Evolutionary conservation across 352 stramenopile genomes (phyloP), one percentile per base, ranked within the genome.

Genomic region (Globisporangium megalacanthum): DNA sequence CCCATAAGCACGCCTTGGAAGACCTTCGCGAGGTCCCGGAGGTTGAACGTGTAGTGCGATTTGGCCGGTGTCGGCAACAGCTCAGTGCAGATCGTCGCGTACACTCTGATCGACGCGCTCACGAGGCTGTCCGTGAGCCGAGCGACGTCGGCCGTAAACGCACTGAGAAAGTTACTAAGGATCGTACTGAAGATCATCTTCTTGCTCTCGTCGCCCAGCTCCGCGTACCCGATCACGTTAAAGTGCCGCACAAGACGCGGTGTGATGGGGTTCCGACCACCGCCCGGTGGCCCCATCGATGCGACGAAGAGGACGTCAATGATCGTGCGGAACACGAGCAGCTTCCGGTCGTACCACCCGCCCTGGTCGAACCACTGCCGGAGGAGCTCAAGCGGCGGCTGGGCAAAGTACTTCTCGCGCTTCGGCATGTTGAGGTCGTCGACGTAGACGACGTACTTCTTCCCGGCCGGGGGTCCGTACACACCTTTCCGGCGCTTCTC

Each of bases 351-450:
- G 61, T 97, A 98, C 94, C 94, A 98, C 15, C 92, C 94, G 4
- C 82, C 81, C 66, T 98, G 92, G 54, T 97, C 88, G 48, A 98
- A 96, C 86, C 88, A 97, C 66, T 98, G 92, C 0, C 92, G 83
- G 44, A 98, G 77, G 29, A 98, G 70, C 64, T 98, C 94, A n/a
- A 98, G 74, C 3, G 94, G 92, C 25, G 94, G 94, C 70, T 98
- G 93, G 0, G 94, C 94, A 52, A 96, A 96, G 59, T 95, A 97
- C 52, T 93, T 94, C 57, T 98, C 93, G 15, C 86, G 82, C 66
- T 97, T 96, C 14, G 94, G 93, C 94, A 98, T 98, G 66, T 98
- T 98, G 7, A 98, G 62, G 64, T 98, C 94, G 63, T 98, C 94
- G 39, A 98, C 86, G 64, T 97, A 97, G n/a, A 98, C 73, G 39